These are phyloP conservation scores for Elsinoe ampelina DNA, from an alignment of 2,329 filamentous ascomycete species.

Conservation along the genomic window DNA sequence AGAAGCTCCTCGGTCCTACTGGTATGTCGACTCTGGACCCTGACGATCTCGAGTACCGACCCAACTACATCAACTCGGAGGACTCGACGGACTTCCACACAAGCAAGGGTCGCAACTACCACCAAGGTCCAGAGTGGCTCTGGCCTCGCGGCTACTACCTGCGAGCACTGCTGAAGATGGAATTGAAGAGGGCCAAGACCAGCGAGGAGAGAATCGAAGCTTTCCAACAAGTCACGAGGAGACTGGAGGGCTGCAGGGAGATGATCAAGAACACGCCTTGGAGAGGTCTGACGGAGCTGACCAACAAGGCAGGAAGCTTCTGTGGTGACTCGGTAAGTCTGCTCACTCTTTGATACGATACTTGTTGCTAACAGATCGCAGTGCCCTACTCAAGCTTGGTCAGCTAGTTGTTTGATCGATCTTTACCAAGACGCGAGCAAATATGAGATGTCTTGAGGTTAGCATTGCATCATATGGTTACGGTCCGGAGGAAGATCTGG, in stretches of 20 bases:
- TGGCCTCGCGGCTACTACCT: constrained; percentile 97
- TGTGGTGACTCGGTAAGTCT: constrained; percentile 77
- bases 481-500: background rate
- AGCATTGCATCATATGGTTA: background rate
- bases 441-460: constrained; percentile 16
- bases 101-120: constrained; percentile 91
- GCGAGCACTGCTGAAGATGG: constrained; percentile 82
- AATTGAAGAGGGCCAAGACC: constrained; percentile 61
- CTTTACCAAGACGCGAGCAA: constrained; percentile 81
- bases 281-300: constrained; percentile 88
- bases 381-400: constrained; percentile 96
- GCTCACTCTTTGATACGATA: constrained; percentile 12
- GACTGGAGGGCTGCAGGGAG: constrained; percentile 74
- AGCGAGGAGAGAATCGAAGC: constrained; percentile 69
- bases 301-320: constrained; percentile 75
- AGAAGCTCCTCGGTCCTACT: constrained; percentile 69
- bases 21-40: constrained; percentile 97
- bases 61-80: constrained; percentile 90
- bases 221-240: constrained; percentile 86
- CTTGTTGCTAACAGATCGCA: constrained; percentile 35
- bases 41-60: constrained; percentile 81
- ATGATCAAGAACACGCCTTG: constrained; percentile 72
- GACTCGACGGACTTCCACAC: constrained; percentile 87
- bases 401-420: constrained; percentile 86
- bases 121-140: constrained; percentile 95